A percentile compares a stretch with the other conserved stretches of the same genome.
These are phyloP conservation scores for Haberlea rhodopensis DNA, from an alignment of 257 asterid genomes.

Conservation along the genomic window DNA sequence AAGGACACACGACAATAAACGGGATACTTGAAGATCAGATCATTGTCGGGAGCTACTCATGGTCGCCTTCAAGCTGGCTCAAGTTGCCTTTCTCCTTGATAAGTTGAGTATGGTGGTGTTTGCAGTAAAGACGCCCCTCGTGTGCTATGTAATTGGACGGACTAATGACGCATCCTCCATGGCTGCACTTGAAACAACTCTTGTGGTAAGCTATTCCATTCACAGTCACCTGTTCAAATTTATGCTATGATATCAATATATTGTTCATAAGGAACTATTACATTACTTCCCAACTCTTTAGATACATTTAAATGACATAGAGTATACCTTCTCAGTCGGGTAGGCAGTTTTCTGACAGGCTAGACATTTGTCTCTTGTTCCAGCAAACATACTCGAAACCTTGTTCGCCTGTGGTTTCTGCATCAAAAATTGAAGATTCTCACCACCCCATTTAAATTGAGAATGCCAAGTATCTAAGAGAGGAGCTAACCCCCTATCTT, in stretches of 20 bases:
- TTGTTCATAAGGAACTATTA: not conserved
- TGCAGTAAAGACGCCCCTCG: constrained; percentile 92
- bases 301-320: not conserved
- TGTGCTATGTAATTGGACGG: constrained; percentile 94
- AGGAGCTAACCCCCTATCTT: not conserved
- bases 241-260: not conserved
- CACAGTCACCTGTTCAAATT: constrained; percentile 61
- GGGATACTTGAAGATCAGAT: not conserved
- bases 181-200: constrained; percentile 91
- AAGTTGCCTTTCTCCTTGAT: constrained; percentile 98
- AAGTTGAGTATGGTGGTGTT: constrained; percentile 94
- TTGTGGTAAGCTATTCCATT: constrained; percentile 85
- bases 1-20: constrained; percentile 16
- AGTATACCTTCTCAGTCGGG: constrained; percentile 87
- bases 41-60: constrained; percentile 28
- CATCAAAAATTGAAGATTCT: constrained; percentile 9
- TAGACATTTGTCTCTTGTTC: constrained; percentile 80
- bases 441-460: not conserved
- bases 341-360: constrained; percentile 76
- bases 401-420: constrained; percentile 72
- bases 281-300: not conserved
- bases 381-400: constrained; percentile 77
- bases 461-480: not conserved
- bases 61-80: constrained; percentile 90
- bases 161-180: constrained; percentile 94